Conservation (phyloP, 805 yeast species). For the Candida odintsovae region DNA sequence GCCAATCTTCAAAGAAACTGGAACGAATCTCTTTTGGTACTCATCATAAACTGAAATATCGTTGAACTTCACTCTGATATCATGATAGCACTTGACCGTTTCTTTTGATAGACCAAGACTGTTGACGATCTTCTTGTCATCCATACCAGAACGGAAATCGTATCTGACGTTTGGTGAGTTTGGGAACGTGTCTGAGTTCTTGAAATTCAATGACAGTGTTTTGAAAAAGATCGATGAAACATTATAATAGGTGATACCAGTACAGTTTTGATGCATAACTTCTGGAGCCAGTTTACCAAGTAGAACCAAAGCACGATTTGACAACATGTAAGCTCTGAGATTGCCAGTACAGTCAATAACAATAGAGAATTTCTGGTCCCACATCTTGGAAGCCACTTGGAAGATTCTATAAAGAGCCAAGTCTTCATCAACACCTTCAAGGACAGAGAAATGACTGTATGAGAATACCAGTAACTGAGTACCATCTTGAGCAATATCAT, state of each 20-base stretch:
- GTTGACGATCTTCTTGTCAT: conserved; percentile 38
- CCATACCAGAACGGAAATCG: conserved; percentile 40
- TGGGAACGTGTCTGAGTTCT: conserved; percentile 13
- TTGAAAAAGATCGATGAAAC: conserved; percentile 25
- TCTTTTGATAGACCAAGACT: conserved; percentile 39
- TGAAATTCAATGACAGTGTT: conserved; percentile 21
- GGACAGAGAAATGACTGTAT: conserved; percentile 31
- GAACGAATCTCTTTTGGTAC: conserved; percentile 42
- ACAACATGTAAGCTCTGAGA: conserved; percentile 24
- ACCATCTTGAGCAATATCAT: conserved; percentile 68
- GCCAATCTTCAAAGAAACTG: conserved; percentile 65
- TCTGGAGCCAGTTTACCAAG: conserved; percentile 45
- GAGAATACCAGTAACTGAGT: conserved; percentile 59
- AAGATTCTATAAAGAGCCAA: conserved; percentile 52
- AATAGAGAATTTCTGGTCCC: conserved; percentile 61
- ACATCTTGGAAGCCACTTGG: conserved; percentile 61
- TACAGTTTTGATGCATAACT: conserved; percentile 46
- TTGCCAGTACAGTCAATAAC: conserved; percentile 69
- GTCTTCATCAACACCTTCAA: conserved; percentile 37
- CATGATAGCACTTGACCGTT: conserved; percentile 37
- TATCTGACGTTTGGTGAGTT: conserved; percentile 17
- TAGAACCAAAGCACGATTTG: conserved; percentile 28
- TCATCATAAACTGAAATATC: conserved; percentile 49
- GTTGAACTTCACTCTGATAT: conserved; percentile 44
- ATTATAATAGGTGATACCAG: conserved; percentile 43